These are phyloP conservation scores for Clarireedia hainanense DNA, from an alignment of 2,329 filamentous ascomycete species.

Conservation along the genomic window DNA sequence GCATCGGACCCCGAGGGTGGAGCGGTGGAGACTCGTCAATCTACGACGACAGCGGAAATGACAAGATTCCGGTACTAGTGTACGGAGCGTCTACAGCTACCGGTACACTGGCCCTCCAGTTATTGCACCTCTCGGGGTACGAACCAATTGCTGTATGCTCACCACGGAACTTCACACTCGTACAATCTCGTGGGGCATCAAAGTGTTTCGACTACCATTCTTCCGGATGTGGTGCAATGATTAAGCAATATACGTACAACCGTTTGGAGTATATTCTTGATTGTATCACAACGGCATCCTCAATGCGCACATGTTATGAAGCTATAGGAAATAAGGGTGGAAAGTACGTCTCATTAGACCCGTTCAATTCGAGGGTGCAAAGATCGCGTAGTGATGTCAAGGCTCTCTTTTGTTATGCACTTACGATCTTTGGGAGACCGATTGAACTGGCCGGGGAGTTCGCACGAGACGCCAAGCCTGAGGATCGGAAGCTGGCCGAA, in stretches of 20 bases:
- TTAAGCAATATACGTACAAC: conserved; percentile 33
- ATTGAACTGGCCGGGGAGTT: conserved; percentile 2
- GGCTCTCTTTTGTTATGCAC: background rate
- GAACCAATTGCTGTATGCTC: conserved; percentile 31
- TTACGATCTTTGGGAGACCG: background rate
- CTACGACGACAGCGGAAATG: background rate
- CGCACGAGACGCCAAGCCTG: background rate
- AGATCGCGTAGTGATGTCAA: background rate
- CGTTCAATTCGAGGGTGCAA: background rate
- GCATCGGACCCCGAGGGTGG: conserved; percentile 6
- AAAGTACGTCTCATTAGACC: conserved; percentile 17
- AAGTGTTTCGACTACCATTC: conserved; percentile 35
- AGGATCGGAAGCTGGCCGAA: conserved; percentile 3
- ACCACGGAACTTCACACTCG: conserved; percentile 32
- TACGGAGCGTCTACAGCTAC: conserved; percentile 8
- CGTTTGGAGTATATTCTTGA: conserved; percentile 33
- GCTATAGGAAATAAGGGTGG: conserved; percentile 31
- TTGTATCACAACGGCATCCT: conserved; percentile 29
- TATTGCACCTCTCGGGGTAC: conserved; percentile 1
- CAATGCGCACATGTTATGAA: conserved; percentile 32
- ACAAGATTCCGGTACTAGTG: conserved; percentile 4
- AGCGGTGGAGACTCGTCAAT: background rate
- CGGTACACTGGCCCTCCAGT: conserved; percentile 7
- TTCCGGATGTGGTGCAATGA: conserved; percentile 28
- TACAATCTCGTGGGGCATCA: conserved; percentile 33